Conservation (phyloP, 2,329 filamentous ascomycete genomes). For the Sordariomycetes sp. region DNA sequence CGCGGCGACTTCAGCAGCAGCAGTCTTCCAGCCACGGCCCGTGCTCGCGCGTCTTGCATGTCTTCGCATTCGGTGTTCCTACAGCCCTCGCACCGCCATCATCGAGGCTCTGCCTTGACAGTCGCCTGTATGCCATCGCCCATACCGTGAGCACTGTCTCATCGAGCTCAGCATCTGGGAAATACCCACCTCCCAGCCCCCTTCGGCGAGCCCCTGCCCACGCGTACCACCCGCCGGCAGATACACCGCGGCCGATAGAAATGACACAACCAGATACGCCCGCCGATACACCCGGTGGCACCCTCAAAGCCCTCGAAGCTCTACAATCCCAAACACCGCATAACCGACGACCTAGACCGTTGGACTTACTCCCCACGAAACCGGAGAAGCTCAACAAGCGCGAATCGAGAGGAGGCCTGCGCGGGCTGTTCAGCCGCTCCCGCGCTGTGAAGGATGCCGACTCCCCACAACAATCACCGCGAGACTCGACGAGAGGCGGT, state of each 20-base stretch:
- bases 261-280: conserved; percentile 1
- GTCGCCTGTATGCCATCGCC: background rate
- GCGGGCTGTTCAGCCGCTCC: conserved; percentile 38
- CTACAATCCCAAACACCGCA: conserved; percentile 3
- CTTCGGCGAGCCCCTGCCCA: background rate
- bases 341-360: conserved; percentile 7
- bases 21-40: background rate
- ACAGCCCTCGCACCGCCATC: background rate
- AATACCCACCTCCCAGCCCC: background rate
- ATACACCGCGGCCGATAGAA: background rate
- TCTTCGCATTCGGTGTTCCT: background rate
- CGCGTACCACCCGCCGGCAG: background rate
- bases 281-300: background rate
- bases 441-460: conserved; percentile 25
- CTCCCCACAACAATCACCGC: conserved; percentile 14
- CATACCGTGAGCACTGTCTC: background rate
- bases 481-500: conserved; percentile 17
- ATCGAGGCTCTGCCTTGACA: background rate
- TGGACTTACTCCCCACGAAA: conserved; percentile 25
- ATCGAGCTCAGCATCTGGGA: background rate
- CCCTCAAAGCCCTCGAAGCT: conserved; percentile 1
- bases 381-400: conserved; percentile 30
- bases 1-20: background rate
- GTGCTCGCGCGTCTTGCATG: background rate
- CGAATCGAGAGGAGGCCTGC: conserved; percentile 40